These are phyloP conservation scores for Xylaria intraflava DNA, from an alignment of 495 filamentous ascomycete genomes.

Conservation along the genomic window DNA sequence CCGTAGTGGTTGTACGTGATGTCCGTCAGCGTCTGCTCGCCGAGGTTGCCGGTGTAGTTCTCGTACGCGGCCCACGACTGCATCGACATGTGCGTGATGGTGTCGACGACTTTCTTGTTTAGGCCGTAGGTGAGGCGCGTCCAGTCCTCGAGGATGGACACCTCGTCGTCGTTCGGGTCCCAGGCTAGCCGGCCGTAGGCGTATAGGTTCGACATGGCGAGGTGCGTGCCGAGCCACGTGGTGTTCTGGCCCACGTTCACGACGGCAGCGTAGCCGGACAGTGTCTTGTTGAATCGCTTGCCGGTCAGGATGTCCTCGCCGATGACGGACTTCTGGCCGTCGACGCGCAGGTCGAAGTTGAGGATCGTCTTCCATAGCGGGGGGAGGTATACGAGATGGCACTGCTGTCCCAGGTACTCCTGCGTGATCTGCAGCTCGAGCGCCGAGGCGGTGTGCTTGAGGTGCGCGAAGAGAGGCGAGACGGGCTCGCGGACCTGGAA, in stretches of 20 bases:
- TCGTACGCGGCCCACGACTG: constrained; percentile 65
- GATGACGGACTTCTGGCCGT: constrained; percentile 43
- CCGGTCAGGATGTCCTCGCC: constrained; percentile 55
- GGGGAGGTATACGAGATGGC: constrained; percentile 58
- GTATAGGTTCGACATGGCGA: constrained; percentile 68
- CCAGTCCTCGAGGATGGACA: constrained; percentile 55
- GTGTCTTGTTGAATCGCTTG: constrained; percentile 49
- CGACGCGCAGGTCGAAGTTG: constrained; percentile 59
- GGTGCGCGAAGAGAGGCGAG: constrained; percentile 63
- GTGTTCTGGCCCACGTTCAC: constrained; percentile 62
- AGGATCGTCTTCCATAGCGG: constrained; percentile 63
- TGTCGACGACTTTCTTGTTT: constrained; percentile 47
- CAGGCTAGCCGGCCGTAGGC: constrained; percentile 62
- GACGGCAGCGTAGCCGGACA: constrained; percentile 59
- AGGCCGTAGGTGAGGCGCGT: constrained; percentile 56
- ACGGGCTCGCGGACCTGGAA: constrained; percentile 67
- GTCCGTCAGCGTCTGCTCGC: constrained; percentile 63
- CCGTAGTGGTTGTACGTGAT: constrained; percentile 62
- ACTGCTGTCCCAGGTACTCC: constrained; percentile 68
- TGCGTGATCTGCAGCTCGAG: constrained; percentile 63
- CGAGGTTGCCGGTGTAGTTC: constrained; percentile 64
- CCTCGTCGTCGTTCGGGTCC: constrained; percentile 44
- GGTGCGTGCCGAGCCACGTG: constrained; percentile 62
- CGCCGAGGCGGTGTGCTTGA: constrained; percentile 50
- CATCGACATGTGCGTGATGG: constrained; percentile 59